Base-by-base conservation (phyloP, 768 basidiomycete species). In the Kwoniella sp. region DNA sequence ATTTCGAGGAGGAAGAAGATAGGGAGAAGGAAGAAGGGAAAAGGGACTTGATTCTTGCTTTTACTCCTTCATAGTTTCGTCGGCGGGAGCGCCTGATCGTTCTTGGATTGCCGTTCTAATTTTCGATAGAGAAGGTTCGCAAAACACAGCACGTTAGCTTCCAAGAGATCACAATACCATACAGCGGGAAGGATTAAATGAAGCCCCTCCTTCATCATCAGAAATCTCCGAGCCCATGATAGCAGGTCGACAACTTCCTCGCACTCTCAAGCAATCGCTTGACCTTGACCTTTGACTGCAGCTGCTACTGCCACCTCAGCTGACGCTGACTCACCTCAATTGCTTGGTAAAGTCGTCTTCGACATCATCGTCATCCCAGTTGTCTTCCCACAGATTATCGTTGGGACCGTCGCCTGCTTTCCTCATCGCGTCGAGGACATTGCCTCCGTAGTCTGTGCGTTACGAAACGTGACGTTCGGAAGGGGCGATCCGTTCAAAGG, bases 281-380 rank as follows among this genome's bases (percentile, higher is more conserved):
- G n/a, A n/a, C n/a, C n/a, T n/a, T n/a, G n/a, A n/a, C n/a, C n/a
- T n/a, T 37, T 22, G n/a, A n/a, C n/a, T n/a, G n/a, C n/a, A n/a
- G n/a, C n/a, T n/a, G n/a, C n/a, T n/a, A n/a, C n/a, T n/a, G n/a
- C n/a, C n/a, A n/a, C n/a, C n/a, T n/a, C n/a, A n/a, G n/a, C n/a
- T n/a, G n/a, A n/a, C n/a, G n/a, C n/a, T n/a, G 12, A 83, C 90
- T 72, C 78, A 94, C 96, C 96, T 87, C 72, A 99, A 83, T 82
- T 96, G 93, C 58, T 91, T 88, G 73, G 92, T 93, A 78, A 99
- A 99, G 71, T 96, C 93, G 73, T 97, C 94, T 79, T 95, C 95
- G 67, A 96, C 88, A 82, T 98, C 95, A 82, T 99, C 96, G 73
- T 99, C 96, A 75, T 99, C 96, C 96, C 96, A 99, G 79, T 97